Percentiles rank a stretch among this genome's conserved stretches.
phyloP scores from a whole-genome alignment of 192 early-diverging fungal genomes.

The Gigaspora rosea region DNA sequence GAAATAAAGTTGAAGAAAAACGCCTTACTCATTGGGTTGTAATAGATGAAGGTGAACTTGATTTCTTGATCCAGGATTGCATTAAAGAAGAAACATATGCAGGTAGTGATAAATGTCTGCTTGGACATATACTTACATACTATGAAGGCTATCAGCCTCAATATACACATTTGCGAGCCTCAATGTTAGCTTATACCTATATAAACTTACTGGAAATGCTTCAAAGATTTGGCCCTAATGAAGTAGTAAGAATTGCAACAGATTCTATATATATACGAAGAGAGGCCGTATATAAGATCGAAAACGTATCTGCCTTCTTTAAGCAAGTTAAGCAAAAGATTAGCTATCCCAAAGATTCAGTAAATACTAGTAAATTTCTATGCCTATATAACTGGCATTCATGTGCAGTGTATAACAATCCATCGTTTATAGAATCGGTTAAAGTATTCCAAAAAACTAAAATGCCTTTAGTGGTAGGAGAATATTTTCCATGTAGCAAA shows the following conservation, averaged over 20 bases:
- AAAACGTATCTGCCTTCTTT: too few species aligned
- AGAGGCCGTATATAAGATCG: too few species aligned
- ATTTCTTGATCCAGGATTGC: slow-evolving; percentile 16
- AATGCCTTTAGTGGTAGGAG: too few species aligned
- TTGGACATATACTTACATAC: slow-evolving; percentile 19
- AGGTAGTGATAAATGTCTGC: slow-evolving; percentile 12
- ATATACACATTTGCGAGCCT: slow-evolving; percentile 3
- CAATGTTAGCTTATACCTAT: slow-evolving; percentile 1
- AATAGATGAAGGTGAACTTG: slow-evolving; percentile 21
- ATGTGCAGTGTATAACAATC: too few species aligned
- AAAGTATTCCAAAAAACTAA: too few species aligned
- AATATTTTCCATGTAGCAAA: too few species aligned
- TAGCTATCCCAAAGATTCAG: too few species aligned
- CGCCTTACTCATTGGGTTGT: background rate
- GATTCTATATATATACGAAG: too few species aligned
- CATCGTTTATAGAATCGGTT: too few species aligned
- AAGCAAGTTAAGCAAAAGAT: too few species aligned
- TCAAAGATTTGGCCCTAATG: slow-evolving; percentile 1
- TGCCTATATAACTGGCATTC: too few species aligned
- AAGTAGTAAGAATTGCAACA: slow-evolving; percentile 20
- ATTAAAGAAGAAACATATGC: slow-evolving; percentile 3
- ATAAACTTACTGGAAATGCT: slow-evolving; percentile 18
- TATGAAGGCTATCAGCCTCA: background rate
- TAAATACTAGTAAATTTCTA: background rate
- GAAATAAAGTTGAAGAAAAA: slow-evolving; percentile 18